phyloP scores from a whole-genome alignment of 75 land plant species.

The Pinus tabuliformis region DNA sequence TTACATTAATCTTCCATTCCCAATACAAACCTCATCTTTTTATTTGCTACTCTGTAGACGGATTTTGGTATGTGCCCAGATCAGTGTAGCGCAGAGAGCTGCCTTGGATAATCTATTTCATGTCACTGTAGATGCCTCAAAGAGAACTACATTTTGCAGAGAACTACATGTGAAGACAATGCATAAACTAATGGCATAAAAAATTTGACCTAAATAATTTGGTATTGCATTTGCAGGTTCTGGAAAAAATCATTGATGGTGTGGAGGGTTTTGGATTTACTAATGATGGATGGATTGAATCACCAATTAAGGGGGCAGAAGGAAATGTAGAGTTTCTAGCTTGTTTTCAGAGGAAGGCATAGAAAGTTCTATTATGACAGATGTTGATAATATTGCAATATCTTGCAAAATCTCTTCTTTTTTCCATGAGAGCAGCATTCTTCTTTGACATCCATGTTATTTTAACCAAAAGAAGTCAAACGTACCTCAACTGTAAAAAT shows the following conservation, averaged over 20 bases:
- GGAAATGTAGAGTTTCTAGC: slow-evolving; percentile 91
- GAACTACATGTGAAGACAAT: too few species aligned
- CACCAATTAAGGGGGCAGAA: slow-evolving; percentile 94
- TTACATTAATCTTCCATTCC: too few species aligned
- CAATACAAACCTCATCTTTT: too few species aligned
- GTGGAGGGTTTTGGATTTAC: slow-evolving; percentile 74
- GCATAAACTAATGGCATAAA: too few species aligned
- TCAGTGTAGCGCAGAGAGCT: too few species aligned
- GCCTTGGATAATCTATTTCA: too few species aligned
- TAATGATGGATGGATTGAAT: slow-evolving; percentile 92
- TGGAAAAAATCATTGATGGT: slow-evolving; percentile 77
- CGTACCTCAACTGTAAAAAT: background rate
- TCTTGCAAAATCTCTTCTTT: background rate
- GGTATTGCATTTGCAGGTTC: slow-evolving; percentile 41
- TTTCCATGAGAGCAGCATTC: background rate
- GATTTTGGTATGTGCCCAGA: too few species aligned
- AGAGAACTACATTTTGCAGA: too few species aligned
- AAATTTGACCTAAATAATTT: background rate
- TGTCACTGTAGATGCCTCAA: too few species aligned
- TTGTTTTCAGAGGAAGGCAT: slow-evolving; percentile 50
- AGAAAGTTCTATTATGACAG: background rate
- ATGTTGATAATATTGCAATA: background rate
- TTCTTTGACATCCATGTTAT: background rate
- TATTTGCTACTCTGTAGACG: too few species aligned
- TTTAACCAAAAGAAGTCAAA: background rate